Conservation (phyloP, 306 rosid genomes). For the Prunus campanulata region DNA sequence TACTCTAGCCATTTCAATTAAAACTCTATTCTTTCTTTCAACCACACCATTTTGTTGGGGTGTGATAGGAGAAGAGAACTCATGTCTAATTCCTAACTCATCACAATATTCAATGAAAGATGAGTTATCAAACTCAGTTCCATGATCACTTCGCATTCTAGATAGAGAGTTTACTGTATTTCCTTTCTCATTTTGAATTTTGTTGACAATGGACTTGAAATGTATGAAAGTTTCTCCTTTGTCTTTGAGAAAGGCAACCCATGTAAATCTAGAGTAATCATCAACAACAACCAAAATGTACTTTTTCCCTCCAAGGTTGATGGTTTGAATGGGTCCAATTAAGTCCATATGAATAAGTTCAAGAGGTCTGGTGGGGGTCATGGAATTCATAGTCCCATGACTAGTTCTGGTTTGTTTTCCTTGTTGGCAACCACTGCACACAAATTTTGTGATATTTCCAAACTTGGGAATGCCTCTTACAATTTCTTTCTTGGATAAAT, state of each 20-base stretch:
- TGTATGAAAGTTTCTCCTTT: not conserved
- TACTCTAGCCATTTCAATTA: too few species aligned
- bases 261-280: not conserved
- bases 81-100: not conserved
- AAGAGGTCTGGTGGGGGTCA: not conserved
- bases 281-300: not conserved
- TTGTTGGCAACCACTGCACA: not conserved
- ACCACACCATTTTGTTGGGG: not conserved
- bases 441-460: not conserved
- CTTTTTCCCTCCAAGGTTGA: not conserved
- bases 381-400: not conserved
- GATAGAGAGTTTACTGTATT: accelerated
- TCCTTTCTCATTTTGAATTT: not conserved
- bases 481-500: not conserved
- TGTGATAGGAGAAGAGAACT: not conserved
- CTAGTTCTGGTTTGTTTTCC: not conserved
- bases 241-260: not conserved
- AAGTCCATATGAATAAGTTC: not conserved
- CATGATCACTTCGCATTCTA: not conserved
- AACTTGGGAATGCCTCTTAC: not conserved
- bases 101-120: not conserved
- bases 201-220: not conserved
- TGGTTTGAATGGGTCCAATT: not conserved
- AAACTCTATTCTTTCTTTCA: not conserved
- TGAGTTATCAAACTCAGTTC: not conserved